phyloP scores from a whole-genome alignment of 768 basidiomycete genomes.

The Sarcodon sp. region DNA sequence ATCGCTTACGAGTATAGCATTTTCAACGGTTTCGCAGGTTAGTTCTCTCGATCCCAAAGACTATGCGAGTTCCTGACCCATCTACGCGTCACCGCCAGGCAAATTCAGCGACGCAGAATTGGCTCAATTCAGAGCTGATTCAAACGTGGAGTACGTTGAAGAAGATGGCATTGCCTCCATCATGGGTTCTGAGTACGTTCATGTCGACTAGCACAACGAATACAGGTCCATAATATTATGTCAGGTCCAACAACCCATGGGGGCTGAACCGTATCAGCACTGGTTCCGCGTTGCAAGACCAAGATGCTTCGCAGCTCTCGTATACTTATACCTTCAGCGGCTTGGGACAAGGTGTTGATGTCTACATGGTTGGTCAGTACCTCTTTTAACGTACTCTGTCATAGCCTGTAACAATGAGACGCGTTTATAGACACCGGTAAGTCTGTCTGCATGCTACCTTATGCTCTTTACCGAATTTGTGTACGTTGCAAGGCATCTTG shows the following conservation, averaged over 20 bases:
- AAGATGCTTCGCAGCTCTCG: slow-evolving; percentile 4
- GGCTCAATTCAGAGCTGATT: slow-evolving; percentile 5
- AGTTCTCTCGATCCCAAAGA: no score
- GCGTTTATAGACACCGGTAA: slow-evolving; percentile 9
- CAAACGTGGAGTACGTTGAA: slow-evolving; percentile 10
- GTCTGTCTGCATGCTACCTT: not conserved
- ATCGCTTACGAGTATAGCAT: no score
- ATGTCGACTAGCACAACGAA: not conserved
- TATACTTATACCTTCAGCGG: slow-evolving; percentile 14
- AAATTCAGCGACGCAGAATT: no score
- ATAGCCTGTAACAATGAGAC: not conserved
- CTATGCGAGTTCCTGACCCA: no score
- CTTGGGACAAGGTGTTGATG: slow-evolving; percentile 21
- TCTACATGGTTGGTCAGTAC: slow-evolving; percentile 26
- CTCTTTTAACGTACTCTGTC: not conserved
- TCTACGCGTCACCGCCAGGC: no score
- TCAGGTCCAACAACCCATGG: slow-evolving; percentile 12
- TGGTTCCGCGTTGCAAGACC: slow-evolving; percentile 3
- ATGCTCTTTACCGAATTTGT: not conserved
- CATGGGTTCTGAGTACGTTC: slow-evolving; percentile 5
- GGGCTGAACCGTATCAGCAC: slow-evolving; percentile 10
- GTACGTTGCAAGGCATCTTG: not conserved
- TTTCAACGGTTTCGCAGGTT: no score
- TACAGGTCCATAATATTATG: not conserved
- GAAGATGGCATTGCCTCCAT: slow-evolving; percentile 8